Conservation (phyloP, 2,329 filamentous ascomycete species). For the Cordyceps militaris region DNA sequence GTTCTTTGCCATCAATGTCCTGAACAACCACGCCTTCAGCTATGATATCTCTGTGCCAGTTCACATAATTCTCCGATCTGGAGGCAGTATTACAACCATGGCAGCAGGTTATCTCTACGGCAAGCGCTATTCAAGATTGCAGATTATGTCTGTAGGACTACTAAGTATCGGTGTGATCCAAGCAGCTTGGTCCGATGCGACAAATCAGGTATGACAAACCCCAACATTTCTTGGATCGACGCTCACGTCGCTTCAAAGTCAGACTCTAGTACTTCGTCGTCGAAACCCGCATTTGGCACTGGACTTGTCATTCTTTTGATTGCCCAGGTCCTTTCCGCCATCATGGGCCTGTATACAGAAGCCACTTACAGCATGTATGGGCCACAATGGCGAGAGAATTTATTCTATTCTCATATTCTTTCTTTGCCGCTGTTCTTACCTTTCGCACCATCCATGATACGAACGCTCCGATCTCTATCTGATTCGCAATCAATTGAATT, state of each 20-base stretch:
- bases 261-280: neutral
- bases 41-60: slow-evolving; percentile 95
- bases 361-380: slow-evolving; percentile 80
- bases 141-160: slow-evolving; percentile 73
- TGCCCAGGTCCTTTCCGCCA: slow-evolving; percentile 82
- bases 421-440: slow-evolving; percentile 71
- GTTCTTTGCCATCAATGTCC: slow-evolving; percentile 87
- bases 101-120: slow-evolving; percentile 80
- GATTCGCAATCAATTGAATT: slow-evolving; percentile 51
- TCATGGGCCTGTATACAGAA: slow-evolving; percentile 94
- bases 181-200: slow-evolving; percentile 83
- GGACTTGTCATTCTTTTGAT: slow-evolving; percentile 79
- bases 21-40: slow-evolving; percentile 97
- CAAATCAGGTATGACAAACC: slow-evolving; percentile 59
- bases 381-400: slow-evolving; percentile 87
- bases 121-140: slow-evolving; percentile 73
- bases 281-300: slow-evolving; percentile 35
- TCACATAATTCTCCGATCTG: slow-evolving; percentile 92
- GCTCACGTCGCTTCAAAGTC: slow-evolving; percentile 11
- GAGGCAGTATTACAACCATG: slow-evolving; percentile 94
- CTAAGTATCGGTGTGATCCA: slow-evolving; percentile 81
- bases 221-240: slow-evolving; percentile 7
- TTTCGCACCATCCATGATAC: slow-evolving; percentile 57
- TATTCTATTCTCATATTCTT: slow-evolving; percentile 83
- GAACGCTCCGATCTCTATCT: slow-evolving; percentile 57